Evolutionary conservation across 2,329 filamentous ascomycete species (phyloP).

Genomic region (Xylaria sp.): DNA sequence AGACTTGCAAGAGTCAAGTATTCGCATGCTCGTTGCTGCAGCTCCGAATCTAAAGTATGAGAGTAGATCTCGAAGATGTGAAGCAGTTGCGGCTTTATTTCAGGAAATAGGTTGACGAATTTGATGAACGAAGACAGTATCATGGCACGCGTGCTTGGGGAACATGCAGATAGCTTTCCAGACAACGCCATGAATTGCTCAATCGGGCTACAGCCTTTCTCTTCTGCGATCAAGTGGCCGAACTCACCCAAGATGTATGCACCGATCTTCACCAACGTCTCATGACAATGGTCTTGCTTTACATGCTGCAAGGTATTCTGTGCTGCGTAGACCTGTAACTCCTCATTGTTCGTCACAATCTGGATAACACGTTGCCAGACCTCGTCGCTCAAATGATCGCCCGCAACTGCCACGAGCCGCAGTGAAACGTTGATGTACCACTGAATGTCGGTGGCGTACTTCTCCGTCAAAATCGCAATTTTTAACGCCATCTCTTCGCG

Average conservation of each 20-base stretch:
- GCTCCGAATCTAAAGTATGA: constrained; percentile 91
- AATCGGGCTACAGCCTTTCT: constrained; percentile 90
- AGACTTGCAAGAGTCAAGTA: constrained; percentile 88
- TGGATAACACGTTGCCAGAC: constrained; percentile 99
- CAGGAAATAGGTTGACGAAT: constrained; percentile 97
- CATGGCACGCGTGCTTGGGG: constrained; percentile 90
- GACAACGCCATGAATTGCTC: constrained; percentile 96
- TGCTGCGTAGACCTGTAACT: constrained; percentile 94
- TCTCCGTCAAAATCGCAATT: constrained; percentile 97
- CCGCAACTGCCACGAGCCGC: constrained; percentile 92
- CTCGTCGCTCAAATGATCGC: constrained; percentile 98
- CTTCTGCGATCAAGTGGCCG: constrained; percentile 94
- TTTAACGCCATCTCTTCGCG: constrained; percentile 99
- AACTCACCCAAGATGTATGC: constrained; percentile 97
- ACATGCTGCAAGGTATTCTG: constrained; percentile 93
- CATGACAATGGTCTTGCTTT: constrained; percentile 92
- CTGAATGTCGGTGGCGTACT: constrained; percentile 97
- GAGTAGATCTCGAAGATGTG: constrained; percentile 93
- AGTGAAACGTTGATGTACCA: constrained; percentile 99
- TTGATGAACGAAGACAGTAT: constrained; percentile 96
- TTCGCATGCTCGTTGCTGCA: constrained; percentile 96
- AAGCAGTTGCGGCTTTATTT: constrained; percentile 95
- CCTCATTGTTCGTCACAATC: constrained; percentile 99
- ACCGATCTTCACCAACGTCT: constrained; percentile 97
- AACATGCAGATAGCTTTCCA: constrained; percentile 87